phyloP scores from a whole-genome alignment of 2,329 filamentous ascomycete species.

The Tolypocladium amazonense region DNA sequence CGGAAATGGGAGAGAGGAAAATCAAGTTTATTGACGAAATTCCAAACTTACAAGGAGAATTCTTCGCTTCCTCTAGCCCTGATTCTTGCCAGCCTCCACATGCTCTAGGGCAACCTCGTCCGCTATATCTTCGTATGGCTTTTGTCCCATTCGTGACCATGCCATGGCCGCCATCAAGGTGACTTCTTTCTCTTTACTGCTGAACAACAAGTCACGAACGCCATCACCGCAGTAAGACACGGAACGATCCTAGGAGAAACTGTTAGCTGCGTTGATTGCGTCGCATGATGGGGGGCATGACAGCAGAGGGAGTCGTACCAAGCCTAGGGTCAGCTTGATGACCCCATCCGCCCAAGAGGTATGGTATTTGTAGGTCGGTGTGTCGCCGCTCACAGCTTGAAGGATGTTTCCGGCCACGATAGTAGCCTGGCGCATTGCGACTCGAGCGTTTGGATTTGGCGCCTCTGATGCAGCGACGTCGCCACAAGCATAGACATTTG shows the following conservation, averaged over 20 bases:
- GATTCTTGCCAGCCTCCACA: background rate
- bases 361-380: slow-evolving; percentile 26
- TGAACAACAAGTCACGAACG: slow-evolving; percentile 30
- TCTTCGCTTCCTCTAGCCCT: background rate
- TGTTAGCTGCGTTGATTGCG: background rate
- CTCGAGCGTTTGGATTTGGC: slow-evolving; percentile 40
- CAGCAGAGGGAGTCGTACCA: slow-evolving; percentile 20
- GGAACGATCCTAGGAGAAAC: slow-evolving; percentile 28
- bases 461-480: slow-evolving; percentile 46
- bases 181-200: slow-evolving; percentile 28
- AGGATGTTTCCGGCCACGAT: slow-evolving; percentile 45
- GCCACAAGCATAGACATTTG: slow-evolving; percentile 51
- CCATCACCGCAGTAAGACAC: slow-evolving; percentile 32
- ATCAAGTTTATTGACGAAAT: too few relatives aligned
- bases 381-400: slow-evolving; percentile 28
- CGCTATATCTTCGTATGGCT: slow-evolving; percentile 30
- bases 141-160: slow-evolving; percentile 33
- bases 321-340: slow-evolving; percentile 43
- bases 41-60: too few relatives aligned
- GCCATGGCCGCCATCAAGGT: slow-evolving; percentile 31
- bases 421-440: slow-evolving; percentile 41
- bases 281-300: too few relatives aligned
- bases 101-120: background rate
- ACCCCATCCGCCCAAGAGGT: slow-evolving; percentile 35
- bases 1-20: too few relatives aligned